phyloP scores from a whole-genome alignment of 352 stramenopile genomes.

The Globisporangium ultimum region DNA sequence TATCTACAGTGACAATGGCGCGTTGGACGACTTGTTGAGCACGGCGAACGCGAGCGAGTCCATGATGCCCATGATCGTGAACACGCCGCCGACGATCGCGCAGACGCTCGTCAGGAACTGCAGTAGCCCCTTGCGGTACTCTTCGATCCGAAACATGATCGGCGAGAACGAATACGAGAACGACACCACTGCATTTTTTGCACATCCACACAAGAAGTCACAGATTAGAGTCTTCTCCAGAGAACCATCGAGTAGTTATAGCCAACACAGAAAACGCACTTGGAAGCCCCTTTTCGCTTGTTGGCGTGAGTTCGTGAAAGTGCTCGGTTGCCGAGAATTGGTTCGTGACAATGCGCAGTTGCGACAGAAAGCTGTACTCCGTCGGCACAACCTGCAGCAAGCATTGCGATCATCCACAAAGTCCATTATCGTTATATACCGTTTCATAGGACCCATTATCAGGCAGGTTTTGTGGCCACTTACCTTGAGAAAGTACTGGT shows the following conservation, averaged over 20 bases:
- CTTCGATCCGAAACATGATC: slow-evolving; percentile 95
- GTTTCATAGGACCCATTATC: too few species aligned
- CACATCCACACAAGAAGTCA: slow-evolving; percentile 4
- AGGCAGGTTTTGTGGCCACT: neutral
- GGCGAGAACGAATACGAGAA: slow-evolving; percentile 97
- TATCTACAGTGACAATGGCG: slow-evolving; percentile 34
- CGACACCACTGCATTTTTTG: slow-evolving; percentile 85
- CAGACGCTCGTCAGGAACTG: slow-evolving; percentile 92
- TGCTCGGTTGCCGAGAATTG: slow-evolving; percentile 99
- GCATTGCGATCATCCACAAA: neutral
- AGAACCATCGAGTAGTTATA: slow-evolving; percentile 1
- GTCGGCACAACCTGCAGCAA: slow-evolving; percentile 93
- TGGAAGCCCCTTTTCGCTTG: slow-evolving; percentile 80
- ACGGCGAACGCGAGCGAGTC: slow-evolving; percentile 57
- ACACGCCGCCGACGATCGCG: slow-evolving; percentile 91
- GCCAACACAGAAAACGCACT: slow-evolving; percentile 41
- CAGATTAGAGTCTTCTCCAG: neutral
- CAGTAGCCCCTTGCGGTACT: slow-evolving; percentile 86
- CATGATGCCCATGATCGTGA: slow-evolving; percentile 80
- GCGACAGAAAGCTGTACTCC: slow-evolving; percentile 89
- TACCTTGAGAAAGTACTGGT: slow-evolving; percentile 86
- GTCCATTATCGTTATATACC: too few species aligned
- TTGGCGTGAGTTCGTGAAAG: slow-evolving; percentile 84
- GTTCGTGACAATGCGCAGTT: slow-evolving; percentile 90
- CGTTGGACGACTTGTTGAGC: slow-evolving; percentile 42